Conservation (phyloP, 176 grass and related monocot genomes). For the Avena sativa region DNA sequence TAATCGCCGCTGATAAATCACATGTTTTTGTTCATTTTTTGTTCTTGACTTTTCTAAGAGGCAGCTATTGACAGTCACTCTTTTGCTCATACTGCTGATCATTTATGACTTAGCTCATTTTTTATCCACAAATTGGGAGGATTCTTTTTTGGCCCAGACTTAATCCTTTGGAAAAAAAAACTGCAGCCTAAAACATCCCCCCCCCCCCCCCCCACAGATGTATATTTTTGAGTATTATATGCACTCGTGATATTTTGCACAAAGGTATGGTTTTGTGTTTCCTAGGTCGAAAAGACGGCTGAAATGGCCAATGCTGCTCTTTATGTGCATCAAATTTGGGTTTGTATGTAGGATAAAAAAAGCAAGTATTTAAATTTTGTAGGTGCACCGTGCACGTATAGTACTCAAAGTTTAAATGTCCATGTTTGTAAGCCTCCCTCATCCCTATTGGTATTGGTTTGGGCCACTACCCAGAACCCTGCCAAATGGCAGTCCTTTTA, state of each 20-base stretch:
- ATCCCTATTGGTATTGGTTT: not conserved
- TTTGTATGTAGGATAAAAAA: not conserved
- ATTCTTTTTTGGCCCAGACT: not conserved
- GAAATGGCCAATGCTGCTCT: not conserved
- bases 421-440: not conserved
- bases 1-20: not conserved
- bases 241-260: not conserved
- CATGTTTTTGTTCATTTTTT: not conserved
- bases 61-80: not conserved
- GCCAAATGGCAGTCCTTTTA: not conserved
- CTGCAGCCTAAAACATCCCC: not conserved
- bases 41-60: constrained; percentile 1
- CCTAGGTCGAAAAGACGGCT: not conserved
- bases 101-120: not conserved
- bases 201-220: not conserved
- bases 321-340: not conserved
- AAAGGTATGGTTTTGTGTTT: not conserved
- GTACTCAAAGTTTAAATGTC: not conserved
- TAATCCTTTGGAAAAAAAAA: not conserved
- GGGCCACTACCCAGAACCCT: not conserved
- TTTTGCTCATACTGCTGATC: constrained; percentile 16
- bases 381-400: not conserved
- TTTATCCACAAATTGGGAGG: not conserved
- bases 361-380: not conserved
- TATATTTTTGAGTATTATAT: not conserved